phyloP scores from a whole-genome alignment of 2,329 filamentous ascomycete genomes.

The Onygena corvina region DNA sequence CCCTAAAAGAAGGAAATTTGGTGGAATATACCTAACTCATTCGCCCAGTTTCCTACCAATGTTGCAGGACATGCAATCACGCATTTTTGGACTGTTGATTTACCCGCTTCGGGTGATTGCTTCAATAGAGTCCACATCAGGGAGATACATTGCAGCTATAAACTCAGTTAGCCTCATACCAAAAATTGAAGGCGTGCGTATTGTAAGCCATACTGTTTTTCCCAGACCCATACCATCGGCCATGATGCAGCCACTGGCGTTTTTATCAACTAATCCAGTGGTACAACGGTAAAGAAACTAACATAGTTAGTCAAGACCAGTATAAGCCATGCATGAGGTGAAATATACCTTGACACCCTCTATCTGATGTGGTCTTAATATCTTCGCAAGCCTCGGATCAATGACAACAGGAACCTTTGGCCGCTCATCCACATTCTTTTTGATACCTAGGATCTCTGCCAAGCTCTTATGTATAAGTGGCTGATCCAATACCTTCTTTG shows the following conservation, averaged over 20 bases:
- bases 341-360: conserved; percentile 67
- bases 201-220: conserved; percentile 53
- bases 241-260: conserved; percentile 97
- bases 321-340: not conserved
- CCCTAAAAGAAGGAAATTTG: not conserved
- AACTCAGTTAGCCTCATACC: conserved; percentile 17
- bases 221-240: conserved; percentile 97
- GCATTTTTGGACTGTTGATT: conserved; percentile 85
- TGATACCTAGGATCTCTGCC: conserved; percentile 86
- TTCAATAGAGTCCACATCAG: conserved; percentile 95
- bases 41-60: conserved; percentile 95
- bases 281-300: conserved; percentile 85
- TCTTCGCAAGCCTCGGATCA: conserved; percentile 76
- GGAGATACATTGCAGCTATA: conserved; percentile 73
- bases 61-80: conserved; percentile 95
- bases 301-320: conserved; percentile 15
- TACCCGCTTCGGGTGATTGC: conserved; percentile 91
- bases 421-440: conserved; percentile 72
- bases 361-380: conserved; percentile 89
- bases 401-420: conserved; percentile 96
- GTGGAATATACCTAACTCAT: conserved; percentile 56
- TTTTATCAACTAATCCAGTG: conserved; percentile 86
- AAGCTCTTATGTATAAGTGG: conserved; percentile 88
- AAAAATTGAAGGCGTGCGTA: not conserved
- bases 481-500: conserved; percentile 52